Evolutionary conservation across 2,329 filamentous ascomycete genomes (phyloP), one percentile per base, ranked within the genome.

Genomic region (Cladosporium cucumerinum): DNA sequence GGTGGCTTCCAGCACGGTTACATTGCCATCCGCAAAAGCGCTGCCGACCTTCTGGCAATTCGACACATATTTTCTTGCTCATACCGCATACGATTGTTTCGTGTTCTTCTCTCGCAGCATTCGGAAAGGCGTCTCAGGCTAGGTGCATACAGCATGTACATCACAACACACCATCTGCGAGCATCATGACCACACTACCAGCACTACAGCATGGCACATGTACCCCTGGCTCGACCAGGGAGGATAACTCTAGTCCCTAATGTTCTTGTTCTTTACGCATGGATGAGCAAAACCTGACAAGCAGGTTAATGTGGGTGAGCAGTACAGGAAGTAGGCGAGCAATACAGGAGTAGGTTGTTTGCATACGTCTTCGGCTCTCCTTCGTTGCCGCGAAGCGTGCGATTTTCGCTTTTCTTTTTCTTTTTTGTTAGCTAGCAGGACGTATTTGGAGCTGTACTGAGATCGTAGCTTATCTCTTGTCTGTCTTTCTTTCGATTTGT

Each of bases 201-300:
- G 25, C 16, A 60, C 39, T 5, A 60, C 39, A 32, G 26, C 26
- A 46, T 60, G 51, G 18, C 39, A 49, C 32, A 21, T 16, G 26
- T 43, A 60, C 18, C 54, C 3, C 25, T 23, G 39, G 57, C 25
- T 16, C 10, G 18, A 30, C 25, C 51, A 32, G 8, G 30, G 30
- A 60, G 34, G 18, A 28, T 60, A 60, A 60, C 39, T 60, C 12
- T 60, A 60, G 36, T 48, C 26, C 6, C 57, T 60, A 60, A 60
- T 60, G 39, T 49, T 49, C 30, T 48, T 49, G 23, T 18, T 21
- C 21, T 30, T 23, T 28, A 32, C n/a, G 39, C 25, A 32, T 18
- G 57, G 12, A 23, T 21, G 36, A 60, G 11, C 7, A 18, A 28
- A 14, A 32, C 26, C 26, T 28, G 26, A 18, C 30, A 8, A n/a